Percentiles rank a stretch among this genome's conserved stretches.
phyloP scores from a whole-genome alignment of 2,329 filamentous ascomycete genomes.

The Xylaria hypoxylon region DNA sequence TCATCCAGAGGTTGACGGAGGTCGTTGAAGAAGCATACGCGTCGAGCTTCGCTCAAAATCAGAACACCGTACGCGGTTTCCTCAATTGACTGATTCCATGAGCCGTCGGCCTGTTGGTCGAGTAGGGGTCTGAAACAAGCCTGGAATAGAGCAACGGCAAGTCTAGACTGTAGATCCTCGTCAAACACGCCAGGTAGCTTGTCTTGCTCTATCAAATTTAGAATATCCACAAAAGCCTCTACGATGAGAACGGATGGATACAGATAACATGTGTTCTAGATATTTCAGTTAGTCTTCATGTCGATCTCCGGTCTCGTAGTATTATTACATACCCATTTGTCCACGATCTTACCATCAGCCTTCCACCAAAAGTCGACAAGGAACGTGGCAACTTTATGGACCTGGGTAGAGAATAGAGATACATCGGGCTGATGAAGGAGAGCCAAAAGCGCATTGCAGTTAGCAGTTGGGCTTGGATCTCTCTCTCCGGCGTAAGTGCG shows the following conservation, averaged over 20 bases:
- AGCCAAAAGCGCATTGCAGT: conserved; percentile 52
- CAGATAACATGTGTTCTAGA: conserved; percentile 39
- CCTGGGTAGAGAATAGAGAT: conserved; percentile 42
- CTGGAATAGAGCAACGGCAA: conserved; percentile 40
- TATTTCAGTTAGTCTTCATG: conserved; percentile 12
- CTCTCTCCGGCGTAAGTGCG: conserved; percentile 49
- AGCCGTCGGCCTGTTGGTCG: conserved; percentile 37
- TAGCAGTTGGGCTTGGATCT: conserved; percentile 51
- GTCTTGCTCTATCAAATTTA: conserved; percentile 38
- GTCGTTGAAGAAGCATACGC: conserved; percentile 37
- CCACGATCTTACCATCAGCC: conserved; percentile 40
- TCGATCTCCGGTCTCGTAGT: neutral
- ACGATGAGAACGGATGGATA: conserved; percentile 40
- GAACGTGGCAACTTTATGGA: conserved; percentile 46
- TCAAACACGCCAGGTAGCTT: conserved; percentile 39
- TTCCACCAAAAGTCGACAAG: conserved; percentile 46
- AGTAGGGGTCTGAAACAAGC: conserved; percentile 37
- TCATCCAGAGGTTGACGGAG: conserved; percentile 37
- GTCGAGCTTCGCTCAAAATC: conserved; percentile 39
- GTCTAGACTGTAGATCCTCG: conserved; percentile 33
- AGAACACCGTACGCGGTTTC: conserved; percentile 40
- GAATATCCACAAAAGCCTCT: conserved; percentile 39
- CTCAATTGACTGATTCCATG: conserved; percentile 41
- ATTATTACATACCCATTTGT: conserved; percentile 47
- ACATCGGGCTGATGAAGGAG: conserved; percentile 45